These are phyloP conservation scores for Lathyrus sativus DNA, from an alignment of 306 rosid species.

Conservation along the genomic window DNA sequence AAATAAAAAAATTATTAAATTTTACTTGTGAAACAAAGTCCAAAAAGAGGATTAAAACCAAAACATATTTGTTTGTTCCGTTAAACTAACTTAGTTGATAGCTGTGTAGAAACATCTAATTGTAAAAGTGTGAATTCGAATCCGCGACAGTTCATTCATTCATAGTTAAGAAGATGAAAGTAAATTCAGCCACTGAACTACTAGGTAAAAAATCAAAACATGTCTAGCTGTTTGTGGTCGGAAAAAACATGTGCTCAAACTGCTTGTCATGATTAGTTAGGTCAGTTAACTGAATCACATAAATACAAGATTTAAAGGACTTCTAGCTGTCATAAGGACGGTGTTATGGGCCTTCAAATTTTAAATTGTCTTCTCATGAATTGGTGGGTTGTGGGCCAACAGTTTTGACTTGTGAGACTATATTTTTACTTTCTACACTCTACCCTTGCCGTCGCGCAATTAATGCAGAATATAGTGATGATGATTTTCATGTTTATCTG, in stretches of 20 bases:
- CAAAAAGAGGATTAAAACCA: no score
- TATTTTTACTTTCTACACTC: not conserved
- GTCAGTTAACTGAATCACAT: conserved; percentile 12
- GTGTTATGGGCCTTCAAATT: conserved; percentile 17
- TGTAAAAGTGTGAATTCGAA: no score
- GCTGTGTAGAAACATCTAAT: no score
- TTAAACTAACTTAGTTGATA: no score
- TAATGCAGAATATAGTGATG: not conserved
- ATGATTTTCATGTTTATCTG: not conserved
- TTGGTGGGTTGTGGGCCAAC: conserved; percentile 21
- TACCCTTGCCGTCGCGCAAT: not conserved
- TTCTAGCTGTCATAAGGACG: not conserved
- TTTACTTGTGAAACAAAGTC: no score
- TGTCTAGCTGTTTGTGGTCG: not conserved
- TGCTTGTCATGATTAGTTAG: conserved; percentile 37
- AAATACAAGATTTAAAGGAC: not conserved
- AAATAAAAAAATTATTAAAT: no score
- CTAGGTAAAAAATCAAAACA: no score
- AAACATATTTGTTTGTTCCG: no score
- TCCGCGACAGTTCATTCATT: no score
- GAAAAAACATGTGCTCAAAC: conserved; percentile 5
- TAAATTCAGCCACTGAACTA: no score
- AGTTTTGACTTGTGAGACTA: conserved; percentile 29
- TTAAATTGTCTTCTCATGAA: conserved; percentile 13
- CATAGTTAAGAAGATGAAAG: no score